These are phyloP conservation scores for Phytophthora parvispora DNA, from an alignment of 352 stramenopile species.

Conservation along the genomic window DNA sequence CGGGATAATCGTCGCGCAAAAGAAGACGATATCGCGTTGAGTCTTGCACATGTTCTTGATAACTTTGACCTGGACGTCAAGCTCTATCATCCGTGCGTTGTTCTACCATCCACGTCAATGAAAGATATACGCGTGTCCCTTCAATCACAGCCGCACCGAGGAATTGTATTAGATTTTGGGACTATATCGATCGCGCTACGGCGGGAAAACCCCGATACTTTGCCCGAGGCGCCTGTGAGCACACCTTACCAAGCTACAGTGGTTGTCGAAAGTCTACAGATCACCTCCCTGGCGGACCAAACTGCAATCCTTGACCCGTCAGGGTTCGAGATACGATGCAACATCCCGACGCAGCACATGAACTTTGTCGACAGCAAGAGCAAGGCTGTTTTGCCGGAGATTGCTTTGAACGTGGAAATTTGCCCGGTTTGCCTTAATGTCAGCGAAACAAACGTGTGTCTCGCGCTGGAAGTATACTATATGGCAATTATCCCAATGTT, in stretches of 20 bases:
- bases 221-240: not conserved
- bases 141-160: constrained; percentile 41
- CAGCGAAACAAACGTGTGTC: constrained; percentile 51
- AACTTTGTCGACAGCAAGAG: not conserved
- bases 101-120: constrained; percentile 56
- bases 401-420: constrained; percentile 41
- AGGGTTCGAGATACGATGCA: constrained; percentile 43
- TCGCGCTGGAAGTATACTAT: constrained; percentile 48
- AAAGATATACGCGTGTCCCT: constrained; percentile 36
- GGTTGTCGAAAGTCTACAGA: constrained; percentile 34
- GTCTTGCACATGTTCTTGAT: constrained; percentile 33
- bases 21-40: constrained; percentile 6
- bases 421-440: constrained; percentile 53
- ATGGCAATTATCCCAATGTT: constrained; percentile 41
- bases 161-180: constrained; percentile 65
- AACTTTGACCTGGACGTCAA: constrained; percentile 47
- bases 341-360: constrained; percentile 8
- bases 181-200: constrained; percentile 39
- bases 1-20: constrained; percentile 7
- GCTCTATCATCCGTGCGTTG: constrained; percentile 54
- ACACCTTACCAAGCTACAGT: constrained; percentile 24
- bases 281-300: constrained; percentile 41
- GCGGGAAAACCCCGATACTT: constrained; percentile 18
- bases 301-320: constrained; percentile 47
- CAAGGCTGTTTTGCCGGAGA: constrained; percentile 1